phyloP scores from a whole-genome alignment of 257 asterid species.

The Lithospermum erythrorhizon region DNA sequence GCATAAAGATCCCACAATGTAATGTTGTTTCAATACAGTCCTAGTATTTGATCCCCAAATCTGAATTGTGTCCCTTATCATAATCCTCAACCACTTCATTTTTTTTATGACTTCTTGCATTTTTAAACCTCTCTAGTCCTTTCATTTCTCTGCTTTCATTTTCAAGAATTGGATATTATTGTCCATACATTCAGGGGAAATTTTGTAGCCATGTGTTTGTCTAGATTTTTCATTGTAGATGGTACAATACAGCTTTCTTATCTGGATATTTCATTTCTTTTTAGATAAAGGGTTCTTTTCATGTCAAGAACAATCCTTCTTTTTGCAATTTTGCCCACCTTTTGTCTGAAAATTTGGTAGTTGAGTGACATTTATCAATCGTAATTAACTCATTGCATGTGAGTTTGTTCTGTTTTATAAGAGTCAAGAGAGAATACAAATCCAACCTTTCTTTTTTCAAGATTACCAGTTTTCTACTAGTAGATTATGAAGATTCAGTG shows the following conservation, averaged over 20 bases:
- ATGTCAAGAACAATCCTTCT: neutral
- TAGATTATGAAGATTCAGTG: slow-evolving; percentile 86
- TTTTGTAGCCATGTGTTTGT: neutral
- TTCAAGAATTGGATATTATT: neutral
- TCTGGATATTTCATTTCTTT: neutral
- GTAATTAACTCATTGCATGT: neutral
- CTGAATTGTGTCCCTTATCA: neutral
- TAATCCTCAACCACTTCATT: neutral
- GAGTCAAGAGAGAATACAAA: neutral
- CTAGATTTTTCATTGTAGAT: neutral
- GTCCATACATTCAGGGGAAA: neutral
- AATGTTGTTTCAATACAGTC: slow-evolving; percentile 1
- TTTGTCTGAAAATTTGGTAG: neutral
- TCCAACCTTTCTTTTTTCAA: neutral
- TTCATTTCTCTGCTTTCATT: neutral
- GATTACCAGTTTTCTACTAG: neutral
- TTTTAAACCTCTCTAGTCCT: neutral
- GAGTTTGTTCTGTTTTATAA: neutral
- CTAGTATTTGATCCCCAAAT: slow-evolving; percentile 2
- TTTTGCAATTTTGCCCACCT: neutral
- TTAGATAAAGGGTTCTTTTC: neutral
- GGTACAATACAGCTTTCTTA: neutral
- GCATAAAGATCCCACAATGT: neutral
- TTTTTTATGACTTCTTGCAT: neutral
- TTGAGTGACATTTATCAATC: neutral